Evolutionary conservation across 2,329 filamentous ascomycete species (phyloP), one percentile per base, ranked within the genome.

Genomic region (Chalaropsis ovoidea): DNA sequence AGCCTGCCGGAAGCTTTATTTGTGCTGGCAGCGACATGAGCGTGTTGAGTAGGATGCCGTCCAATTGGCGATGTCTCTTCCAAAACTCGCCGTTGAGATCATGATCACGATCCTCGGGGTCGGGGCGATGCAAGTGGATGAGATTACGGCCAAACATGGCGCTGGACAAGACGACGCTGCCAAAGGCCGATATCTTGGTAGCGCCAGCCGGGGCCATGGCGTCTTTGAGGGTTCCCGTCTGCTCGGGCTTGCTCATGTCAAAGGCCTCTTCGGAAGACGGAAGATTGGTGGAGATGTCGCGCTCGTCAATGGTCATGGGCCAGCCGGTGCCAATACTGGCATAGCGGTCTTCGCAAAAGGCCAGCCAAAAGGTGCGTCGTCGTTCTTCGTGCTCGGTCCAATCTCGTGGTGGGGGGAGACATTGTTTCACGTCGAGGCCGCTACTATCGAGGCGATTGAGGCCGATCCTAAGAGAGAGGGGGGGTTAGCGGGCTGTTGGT

Each of bases 301-400:
- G 84, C 76, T 99, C 94, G 69, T 97, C 93, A 65, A 97, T 84
- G 0, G 83, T 86, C 89, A 97, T 93, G 0, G 94, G 94, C 94
- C 94, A 97, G 6, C 94, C 94, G 1, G 94, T 97, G 42, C 94
- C 94, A 66, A 96, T 94, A 71, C 91, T 96, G 5, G 91, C 89
- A 75, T 96, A 97, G 63, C 94, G 85, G 72, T 97, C 94, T 69
- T 91, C 79, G 70, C 87, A 90, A 72, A 96, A 97, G 2, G 88
- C 84, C 85, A 94, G 87, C 94, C 94, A 99, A 70, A 97, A 97
- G 0, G 91, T 95, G 69, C 94, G 82, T 63, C 94, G 82, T 70
- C 94, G 82, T 74, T 99, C 94, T 76, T 97, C 94, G 65, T 85
- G 82, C 73, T 97, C 94, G 0, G 89, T 95, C 91, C 91, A 96